Conservation (phyloP, 2,329 filamentous ascomycete genomes). For the Exophiala bonariae region DNA sequence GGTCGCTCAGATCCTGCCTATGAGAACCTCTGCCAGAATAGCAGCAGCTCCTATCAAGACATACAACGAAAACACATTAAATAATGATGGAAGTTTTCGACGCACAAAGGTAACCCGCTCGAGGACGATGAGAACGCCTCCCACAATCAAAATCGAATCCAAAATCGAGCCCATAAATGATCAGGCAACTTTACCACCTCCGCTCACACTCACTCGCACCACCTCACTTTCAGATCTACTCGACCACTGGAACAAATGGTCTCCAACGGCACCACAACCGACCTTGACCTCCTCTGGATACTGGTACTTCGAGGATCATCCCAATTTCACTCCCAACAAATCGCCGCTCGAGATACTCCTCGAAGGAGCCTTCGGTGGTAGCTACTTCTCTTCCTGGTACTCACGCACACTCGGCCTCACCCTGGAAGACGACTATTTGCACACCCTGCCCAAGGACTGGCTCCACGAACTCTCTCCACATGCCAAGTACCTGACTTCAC, state of each 20-base stretch:
- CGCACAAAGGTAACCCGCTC: too few species aligned
- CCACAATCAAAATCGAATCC: too few species aligned
- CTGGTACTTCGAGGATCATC: conserved; percentile 49
- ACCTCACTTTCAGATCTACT: conserved; percentile 22
- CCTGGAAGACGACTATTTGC: conserved; percentile 47
- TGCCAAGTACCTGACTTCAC: conserved; percentile 39
- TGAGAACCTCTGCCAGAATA: conserved; percentile 49
- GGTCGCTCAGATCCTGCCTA: conserved; percentile 29
- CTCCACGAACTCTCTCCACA: conserved; percentile 40
- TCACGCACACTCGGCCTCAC: conserved; percentile 44
- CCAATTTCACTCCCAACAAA: conserved; percentile 53
- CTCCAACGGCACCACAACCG: conserved; percentile 39
- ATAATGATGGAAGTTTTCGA: too few species aligned
- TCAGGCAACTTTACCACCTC: too few species aligned
- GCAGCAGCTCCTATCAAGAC: conserved; percentile 38
- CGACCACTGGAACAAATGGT: conserved; percentile 53
- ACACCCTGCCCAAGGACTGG: conserved; percentile 48
- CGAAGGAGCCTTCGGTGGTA: conserved; percentile 55
- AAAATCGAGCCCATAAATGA: too few species aligned
- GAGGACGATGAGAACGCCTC: too few species aligned
- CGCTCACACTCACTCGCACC: too few species aligned
- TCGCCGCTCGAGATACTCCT: conserved; percentile 53
- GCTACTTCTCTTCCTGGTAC: conserved; percentile 52
- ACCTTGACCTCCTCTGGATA: conserved; percentile 42
- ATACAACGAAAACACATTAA: too few species aligned